Evolutionary conservation across 2,329 filamentous ascomycete genomes (phyloP), one percentile per base, ranked within the genome.

Genomic region (Bipolaris bicolor): DNA sequence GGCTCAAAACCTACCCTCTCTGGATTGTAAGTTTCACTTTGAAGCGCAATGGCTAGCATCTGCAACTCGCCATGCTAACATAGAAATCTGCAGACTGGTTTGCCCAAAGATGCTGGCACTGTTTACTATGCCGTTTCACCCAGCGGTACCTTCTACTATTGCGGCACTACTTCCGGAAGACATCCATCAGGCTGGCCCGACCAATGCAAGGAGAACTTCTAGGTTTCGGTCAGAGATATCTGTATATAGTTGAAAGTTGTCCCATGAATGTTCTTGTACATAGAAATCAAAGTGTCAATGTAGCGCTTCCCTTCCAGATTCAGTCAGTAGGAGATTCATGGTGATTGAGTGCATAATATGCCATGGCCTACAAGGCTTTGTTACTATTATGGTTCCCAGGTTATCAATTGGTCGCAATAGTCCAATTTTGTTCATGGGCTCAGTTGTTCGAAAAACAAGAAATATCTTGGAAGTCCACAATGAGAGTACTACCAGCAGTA

Each of bases 101-200:
- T 52, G n/a, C 49, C 41, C 29, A 26, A 29, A 0, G 2, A 7
- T 29, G 37, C 36, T 31, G 49, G 49, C 6, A 1, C 3, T 9
- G 9, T 52, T 7, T 33, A 5, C 33, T 52, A 52, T 31, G 41
- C 49, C 22, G 3, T 31, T 11, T n/a, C 33, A 5, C 0, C 15
- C 1, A 39, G 33, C 9, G 41, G 41, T n/a, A 52, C 33, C 10
- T 52, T 39, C 5, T 52, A 39, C 41, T 52, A 40, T n/a, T 52
- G 49, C 41, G 2, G n/a, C 33, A 52, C 41, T 1, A 11, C 11
- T 6, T 46, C 49, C 2, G 49, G 49, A n/a, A 20, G 0, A 9
- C 2, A 1, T 10, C 3, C 20, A 9, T 22, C 31, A 5, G 49
- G 49, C 31, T 52, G 41, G 41, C 33, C 33, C 15, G n/a, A 5